Evolutionary conservation across 164 flowering plant species (phyloP).

Genomic region (Euptelea pleiosperma): DNA sequence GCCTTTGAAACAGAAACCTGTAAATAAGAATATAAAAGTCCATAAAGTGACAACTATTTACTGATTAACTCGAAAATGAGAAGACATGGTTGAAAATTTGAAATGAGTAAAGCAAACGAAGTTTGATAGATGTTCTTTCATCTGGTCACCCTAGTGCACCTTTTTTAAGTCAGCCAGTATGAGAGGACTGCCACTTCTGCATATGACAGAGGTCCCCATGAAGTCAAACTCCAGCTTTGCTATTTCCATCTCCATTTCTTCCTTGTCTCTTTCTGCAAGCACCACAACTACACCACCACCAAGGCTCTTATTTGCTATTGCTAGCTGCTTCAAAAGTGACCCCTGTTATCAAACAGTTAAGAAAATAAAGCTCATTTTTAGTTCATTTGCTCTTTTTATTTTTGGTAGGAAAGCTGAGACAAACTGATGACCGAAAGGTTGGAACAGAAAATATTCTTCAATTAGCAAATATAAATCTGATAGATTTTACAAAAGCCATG

Average conservation of each 20-base stretch:
- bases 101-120: neutral
- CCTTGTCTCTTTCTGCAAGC: conserved; percentile 95
- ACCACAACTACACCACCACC: conserved; percentile 94
- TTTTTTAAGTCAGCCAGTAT: conserved; percentile 89
- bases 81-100: neutral
- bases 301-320: conserved; percentile 88
- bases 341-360: conserved; percentile 46
- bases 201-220: conserved; percentile 90
- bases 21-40: conserved; percentile 10
- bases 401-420: neutral
- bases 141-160: conserved; percentile 28
- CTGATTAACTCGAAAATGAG: neutral
- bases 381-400: neutral
- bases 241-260: conserved; percentile 94
- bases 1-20: conserved; percentile 96
- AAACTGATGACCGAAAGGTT: neutral
- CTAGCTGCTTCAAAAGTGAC: conserved; percentile 90
- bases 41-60: neutral
- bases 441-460: neutral
- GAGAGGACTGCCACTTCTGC: conserved; percentile 97
- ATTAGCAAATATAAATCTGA: neutral
- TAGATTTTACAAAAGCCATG: neutral
- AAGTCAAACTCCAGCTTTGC: conserved; percentile 87
- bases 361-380: conserved; percentile 1
- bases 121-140: neutral